Conservation (phyloP, 2,329 filamentous ascomycete genomes). For the Aureobasidium sp. region DNA sequence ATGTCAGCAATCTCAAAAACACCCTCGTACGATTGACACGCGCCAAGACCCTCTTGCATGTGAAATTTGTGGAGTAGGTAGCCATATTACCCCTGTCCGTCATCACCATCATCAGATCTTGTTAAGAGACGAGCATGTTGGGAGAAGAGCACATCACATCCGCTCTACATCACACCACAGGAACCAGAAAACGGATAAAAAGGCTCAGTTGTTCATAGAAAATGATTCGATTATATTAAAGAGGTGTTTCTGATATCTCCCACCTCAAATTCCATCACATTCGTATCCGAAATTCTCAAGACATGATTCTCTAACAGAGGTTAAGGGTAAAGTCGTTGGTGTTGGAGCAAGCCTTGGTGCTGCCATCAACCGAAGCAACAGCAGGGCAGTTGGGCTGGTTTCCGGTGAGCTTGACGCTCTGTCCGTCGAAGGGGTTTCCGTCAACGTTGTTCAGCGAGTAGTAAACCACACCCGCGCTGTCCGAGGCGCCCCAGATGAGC, state of each 20-base stretch:
- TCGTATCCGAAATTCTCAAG: background rate
- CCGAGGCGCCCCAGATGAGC: constrained; percentile 22
- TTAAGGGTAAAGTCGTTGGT: constrained; percentile 11
- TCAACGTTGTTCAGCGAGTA: constrained; percentile 22
- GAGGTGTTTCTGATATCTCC: background rate
- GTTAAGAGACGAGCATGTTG: background rate
- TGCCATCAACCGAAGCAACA: background rate
- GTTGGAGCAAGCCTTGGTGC: constrained; percentile 13
- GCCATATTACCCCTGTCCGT: background rate
- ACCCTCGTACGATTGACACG: constrained; percentile 6
- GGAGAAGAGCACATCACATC: too few relatives aligned
- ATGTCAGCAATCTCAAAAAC: background rate
- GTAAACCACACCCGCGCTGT: constrained; percentile 18
- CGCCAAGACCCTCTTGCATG: constrained; percentile 6
- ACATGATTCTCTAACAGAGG: background rate
- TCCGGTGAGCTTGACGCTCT: constrained; percentile 17
- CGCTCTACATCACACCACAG: too few relatives aligned
- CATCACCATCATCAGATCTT: background rate
- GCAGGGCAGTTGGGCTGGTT: constrained; percentile 1
- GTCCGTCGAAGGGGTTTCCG: constrained; percentile 21
- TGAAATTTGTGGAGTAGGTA: constrained; percentile 7
- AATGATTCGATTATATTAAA: background rate
- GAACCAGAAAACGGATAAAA: too few relatives aligned
- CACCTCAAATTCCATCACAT: background rate
- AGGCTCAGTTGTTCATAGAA: too few relatives aligned